Conservation (phyloP, 163 green algal species). For the Scenedesmus sp. region DNA sequence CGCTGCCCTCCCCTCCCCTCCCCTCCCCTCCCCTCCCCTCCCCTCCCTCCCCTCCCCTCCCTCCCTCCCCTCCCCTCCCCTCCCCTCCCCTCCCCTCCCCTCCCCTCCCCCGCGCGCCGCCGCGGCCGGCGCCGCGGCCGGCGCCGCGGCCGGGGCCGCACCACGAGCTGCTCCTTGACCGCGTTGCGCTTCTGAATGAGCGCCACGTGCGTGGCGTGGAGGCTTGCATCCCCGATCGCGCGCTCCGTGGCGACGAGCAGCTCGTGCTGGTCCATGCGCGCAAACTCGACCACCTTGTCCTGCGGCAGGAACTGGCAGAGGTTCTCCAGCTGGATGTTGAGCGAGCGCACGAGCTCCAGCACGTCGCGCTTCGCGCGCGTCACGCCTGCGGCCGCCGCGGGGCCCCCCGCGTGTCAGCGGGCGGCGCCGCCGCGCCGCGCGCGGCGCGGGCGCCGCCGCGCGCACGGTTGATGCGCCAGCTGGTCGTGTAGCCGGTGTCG, state of each 20-base stretch:
- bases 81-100: no score
- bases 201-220: constrained; percentile 79
- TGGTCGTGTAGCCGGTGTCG: constrained; percentile 7
- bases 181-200: constrained; percentile 74
- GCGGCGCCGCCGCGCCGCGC: no score
- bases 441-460: not conserved
- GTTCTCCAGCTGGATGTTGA: constrained; percentile 97
- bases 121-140: no score
- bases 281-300: constrained; percentile 95
- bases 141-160: constrained; percentile 23
- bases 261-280: constrained; percentile 78
- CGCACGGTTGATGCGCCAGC: constrained; percentile 44
- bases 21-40: no score
- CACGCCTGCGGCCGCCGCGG: constrained; percentile 45
- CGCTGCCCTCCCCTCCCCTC: no score
- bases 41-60: no score
- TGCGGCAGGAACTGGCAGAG: constrained; percentile 95
- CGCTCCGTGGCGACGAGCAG: constrained; percentile 93
- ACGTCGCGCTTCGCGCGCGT: constrained; percentile 61
- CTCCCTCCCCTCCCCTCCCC: no score
- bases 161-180: constrained; percentile 54
- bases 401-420: no score
- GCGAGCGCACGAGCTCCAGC: constrained; percentile 61
- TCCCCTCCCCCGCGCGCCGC: no score
- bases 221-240: constrained; percentile 80